These are phyloP conservation scores for Amphibolis antarctica DNA, from an alignment of 106 monocot genomes.

Conservation along the genomic window DNA sequence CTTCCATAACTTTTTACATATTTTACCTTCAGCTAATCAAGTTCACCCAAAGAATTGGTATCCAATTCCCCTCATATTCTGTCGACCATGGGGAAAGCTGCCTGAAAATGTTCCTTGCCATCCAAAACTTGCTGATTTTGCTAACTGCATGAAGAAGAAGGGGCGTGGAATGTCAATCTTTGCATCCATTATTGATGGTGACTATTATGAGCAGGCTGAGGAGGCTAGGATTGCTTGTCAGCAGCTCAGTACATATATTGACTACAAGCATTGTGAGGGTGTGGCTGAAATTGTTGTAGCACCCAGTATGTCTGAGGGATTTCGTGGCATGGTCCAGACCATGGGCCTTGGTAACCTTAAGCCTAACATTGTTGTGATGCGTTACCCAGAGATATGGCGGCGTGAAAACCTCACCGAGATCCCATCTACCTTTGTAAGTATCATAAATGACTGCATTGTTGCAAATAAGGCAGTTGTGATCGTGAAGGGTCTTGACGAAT, in stretches of 20 bases:
- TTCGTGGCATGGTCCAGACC: conserved; percentile 86
- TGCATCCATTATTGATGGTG: conserved; percentile 79
- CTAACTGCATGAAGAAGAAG: conserved; percentile 99
- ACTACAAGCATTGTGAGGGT: conserved; percentile 91
- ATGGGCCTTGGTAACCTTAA: conserved; percentile 99
- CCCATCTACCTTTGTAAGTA: conserved; percentile 85
- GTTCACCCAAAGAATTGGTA: conserved; percentile 84
- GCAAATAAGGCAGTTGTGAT: conserved; percentile 98
- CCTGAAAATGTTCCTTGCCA: conserved; percentile 98
- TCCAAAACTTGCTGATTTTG: conserved; percentile 97
- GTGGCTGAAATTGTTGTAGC: conserved; percentile 95
- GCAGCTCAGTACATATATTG: conserved; percentile 82
- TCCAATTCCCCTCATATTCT: conserved; percentile 90
- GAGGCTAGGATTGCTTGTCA: conserved; percentile 75
- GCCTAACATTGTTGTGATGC: conserved; percentile 95
- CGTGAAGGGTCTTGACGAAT: conserved; percentile 94
- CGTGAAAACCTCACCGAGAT: conserved; percentile 87
- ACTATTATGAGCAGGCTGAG: conserved; percentile 80
- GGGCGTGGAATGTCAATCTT: conserved; percentile 97
- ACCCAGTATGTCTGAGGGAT: conserved; percentile 75
- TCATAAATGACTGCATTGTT: conserved; percentile 92
- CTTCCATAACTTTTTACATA: too few species aligned
- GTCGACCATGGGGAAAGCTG: conserved; percentile 97
- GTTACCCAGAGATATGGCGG: conserved; percentile 96
- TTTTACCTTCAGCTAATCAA: conserved; percentile 7